A percentile compares a stretch with the other conserved stretches of the same genome.
Conservation (phyloP, 169 alveolate species). For the Plasmodium knowlesi region DNA sequence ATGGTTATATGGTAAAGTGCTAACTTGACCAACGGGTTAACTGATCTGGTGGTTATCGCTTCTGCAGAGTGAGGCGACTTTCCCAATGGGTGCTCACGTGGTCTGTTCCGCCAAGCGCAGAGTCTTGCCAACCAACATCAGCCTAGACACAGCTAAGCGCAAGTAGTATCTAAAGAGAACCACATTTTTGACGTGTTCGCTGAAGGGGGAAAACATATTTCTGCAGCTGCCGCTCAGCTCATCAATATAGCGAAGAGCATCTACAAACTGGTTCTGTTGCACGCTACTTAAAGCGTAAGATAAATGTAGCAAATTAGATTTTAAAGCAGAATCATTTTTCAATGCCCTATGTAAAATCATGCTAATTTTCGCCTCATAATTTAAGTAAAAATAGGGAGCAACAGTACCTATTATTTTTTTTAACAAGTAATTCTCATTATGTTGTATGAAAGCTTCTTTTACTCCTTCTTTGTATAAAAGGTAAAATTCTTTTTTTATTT, state of each 20-base stretch:
- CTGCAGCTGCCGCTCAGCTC: conserved; percentile 59
- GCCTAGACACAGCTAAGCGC: conserved; percentile 38
- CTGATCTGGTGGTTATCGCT: neutral
- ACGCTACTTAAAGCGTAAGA: conserved; percentile 50
- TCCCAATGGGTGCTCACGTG: too few relatives aligned
- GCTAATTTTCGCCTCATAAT: conserved; percentile 18
- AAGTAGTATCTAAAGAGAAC: conserved; percentile 30
- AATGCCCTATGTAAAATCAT: neutral
- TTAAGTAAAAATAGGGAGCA: conserved; percentile 28
- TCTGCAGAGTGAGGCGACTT: too few relatives aligned
- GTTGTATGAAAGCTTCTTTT: conserved; percentile 44
- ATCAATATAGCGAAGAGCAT: conserved; percentile 34
- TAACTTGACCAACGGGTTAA: too few relatives aligned
- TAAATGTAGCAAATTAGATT: conserved; percentile 37
- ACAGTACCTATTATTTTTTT: neutral
- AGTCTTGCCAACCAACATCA: conserved; percentile 23
- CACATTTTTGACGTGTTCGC: conserved; percentile 46
- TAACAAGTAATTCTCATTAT: conserved; percentile 24
- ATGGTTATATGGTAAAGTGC: neutral
- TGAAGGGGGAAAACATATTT: conserved; percentile 23
- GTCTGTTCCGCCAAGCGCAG: neutral
- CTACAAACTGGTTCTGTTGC: conserved; percentile 54
- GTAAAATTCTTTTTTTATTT: conserved; percentile 68
- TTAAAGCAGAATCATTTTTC: conserved; percentile 32
- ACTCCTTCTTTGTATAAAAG: conserved; percentile 45